A percentile compares a stretch with the other conserved stretches of the same genome.
Evolutionary conservation across 2,329 filamentous ascomycete genomes (phyloP).

Genomic region (Geosmithia putterillii): DNA sequence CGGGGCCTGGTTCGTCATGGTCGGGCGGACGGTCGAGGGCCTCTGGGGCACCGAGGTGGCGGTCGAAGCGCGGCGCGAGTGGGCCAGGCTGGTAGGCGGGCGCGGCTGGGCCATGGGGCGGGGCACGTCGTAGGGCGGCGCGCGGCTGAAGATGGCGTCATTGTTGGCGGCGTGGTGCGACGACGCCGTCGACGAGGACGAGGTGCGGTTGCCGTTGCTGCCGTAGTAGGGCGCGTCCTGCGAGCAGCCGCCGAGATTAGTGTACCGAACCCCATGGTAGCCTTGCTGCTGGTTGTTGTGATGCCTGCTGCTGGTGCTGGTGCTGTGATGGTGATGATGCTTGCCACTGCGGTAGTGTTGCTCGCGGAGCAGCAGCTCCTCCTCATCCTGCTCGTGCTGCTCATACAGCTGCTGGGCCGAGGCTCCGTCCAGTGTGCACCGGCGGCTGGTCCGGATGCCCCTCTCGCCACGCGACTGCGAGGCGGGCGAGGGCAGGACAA

Average conservation of each 20-base stretch:
- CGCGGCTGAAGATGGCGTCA: constrained; percentile 21
- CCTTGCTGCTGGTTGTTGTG: constrained; percentile 23
- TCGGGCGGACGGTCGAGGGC: constrained; percentile 37
- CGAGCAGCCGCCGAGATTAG: constrained; percentile 45
- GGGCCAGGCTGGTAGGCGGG: constrained; percentile 25
- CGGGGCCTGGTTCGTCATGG: constrained; percentile 11
- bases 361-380: constrained; percentile 2
- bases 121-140: constrained; percentile 26
- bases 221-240: constrained; percentile 28
- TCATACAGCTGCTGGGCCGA: constrained; percentile 24
- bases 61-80: constrained; percentile 34
- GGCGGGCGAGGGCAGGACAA: constrained; percentile 32
- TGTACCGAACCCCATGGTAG: constrained; percentile 39
- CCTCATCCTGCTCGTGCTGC: no score
- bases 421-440: no score
- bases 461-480: no score
- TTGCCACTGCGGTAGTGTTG: background rate
- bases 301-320: constrained; percentile 1
- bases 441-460: no score
- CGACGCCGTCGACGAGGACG: no score
- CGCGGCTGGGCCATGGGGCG: constrained; percentile 23
- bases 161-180: no score
- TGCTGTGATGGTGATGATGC: background rate
- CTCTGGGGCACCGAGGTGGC: constrained; percentile 38
- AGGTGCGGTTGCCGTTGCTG: constrained; percentile 7